Evolutionary conservation across 371 early-diverging fungal species (phyloP).

Genomic region (Mortierella sp.): DNA sequence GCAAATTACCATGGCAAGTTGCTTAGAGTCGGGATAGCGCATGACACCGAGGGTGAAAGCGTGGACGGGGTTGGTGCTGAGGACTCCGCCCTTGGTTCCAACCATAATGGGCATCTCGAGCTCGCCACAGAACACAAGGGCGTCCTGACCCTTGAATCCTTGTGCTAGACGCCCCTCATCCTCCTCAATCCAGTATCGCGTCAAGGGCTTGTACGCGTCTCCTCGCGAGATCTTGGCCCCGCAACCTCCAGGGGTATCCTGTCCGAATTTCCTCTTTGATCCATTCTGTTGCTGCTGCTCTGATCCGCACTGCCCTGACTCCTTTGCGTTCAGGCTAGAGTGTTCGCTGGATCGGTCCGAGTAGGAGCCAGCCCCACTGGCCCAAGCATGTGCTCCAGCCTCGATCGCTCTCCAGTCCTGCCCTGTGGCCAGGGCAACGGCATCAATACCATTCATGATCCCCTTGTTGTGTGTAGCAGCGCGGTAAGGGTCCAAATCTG

Average conservation of each 20-base stretch:
- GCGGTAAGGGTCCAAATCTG: slow-evolving; percentile 74
- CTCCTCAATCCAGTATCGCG: slow-evolving; percentile 75
- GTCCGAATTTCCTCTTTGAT: slow-evolving; percentile 15
- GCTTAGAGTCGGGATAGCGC: slow-evolving; percentile 70
- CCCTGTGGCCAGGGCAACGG: slow-evolving; percentile 80
- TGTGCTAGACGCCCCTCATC: slow-evolving; percentile 46
- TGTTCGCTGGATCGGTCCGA: slow-evolving; percentile 29
- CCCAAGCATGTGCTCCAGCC: slow-evolving; percentile 77
- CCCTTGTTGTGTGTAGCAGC: slow-evolving; percentile 83
- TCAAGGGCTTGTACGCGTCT: slow-evolving; percentile 67
- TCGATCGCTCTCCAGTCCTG: slow-evolving; percentile 86
- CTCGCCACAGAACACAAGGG: slow-evolving; percentile 70
- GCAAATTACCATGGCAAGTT: slow-evolving; percentile 65
- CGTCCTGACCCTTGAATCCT: slow-evolving; percentile 40
- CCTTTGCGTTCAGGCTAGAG: background rate
- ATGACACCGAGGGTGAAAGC: slow-evolving; percentile 70
- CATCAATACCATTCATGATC: slow-evolving; percentile 83
- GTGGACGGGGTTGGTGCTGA: slow-evolving; percentile 77
- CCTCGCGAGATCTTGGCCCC: slow-evolving; percentile 25
- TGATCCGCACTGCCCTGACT: background rate
- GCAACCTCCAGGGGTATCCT: background rate
- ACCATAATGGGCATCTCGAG: slow-evolving; percentile 78
- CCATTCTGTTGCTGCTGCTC: background rate
- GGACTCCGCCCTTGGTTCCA: slow-evolving; percentile 77
- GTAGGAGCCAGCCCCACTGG: slow-evolving; percentile 59